phyloP scores from a whole-genome alignment of 176 grass and related monocot species.

The Triticum dicoccoides region DNA sequence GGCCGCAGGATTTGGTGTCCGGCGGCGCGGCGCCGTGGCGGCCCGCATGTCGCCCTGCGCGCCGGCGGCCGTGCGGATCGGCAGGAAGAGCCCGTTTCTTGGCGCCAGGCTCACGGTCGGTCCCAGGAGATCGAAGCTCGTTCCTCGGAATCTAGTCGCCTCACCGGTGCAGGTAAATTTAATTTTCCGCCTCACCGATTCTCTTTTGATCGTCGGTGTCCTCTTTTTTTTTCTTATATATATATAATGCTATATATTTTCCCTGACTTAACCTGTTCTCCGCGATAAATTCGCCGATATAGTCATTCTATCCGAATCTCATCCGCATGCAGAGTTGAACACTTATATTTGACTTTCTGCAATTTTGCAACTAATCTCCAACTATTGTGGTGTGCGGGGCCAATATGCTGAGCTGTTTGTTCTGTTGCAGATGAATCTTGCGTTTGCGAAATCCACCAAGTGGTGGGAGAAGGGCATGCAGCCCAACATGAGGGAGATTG shows the following conservation, averaged over 20 bases:
- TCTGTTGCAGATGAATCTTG: slow-evolving; percentile 54
- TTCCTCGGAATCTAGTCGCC: slow-evolving; percentile 30
- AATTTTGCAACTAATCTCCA: background rate
- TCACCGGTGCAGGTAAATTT: slow-evolving; percentile 55
- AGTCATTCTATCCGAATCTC: background rate
- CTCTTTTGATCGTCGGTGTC: background rate
- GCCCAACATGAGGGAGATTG: slow-evolving; percentile 84
- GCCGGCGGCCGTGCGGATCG: slow-evolving; percentile 39
- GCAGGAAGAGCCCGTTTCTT: slow-evolving; percentile 35
- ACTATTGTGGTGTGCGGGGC: background rate
- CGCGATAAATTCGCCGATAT: background rate
- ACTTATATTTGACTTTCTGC: background rate
- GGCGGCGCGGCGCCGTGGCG: slow-evolving; percentile 38
- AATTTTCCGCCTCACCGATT: background rate
- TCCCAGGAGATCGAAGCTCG: slow-evolving; percentile 35
- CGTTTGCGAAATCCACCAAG: slow-evolving; percentile 54
- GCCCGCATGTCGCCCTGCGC: slow-evolving; percentile 24
- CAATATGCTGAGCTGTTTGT: slow-evolving; percentile 7
- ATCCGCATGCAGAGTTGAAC: background rate
- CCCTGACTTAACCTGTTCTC: background rate
- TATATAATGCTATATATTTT: background rate
- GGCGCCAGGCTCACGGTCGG: slow-evolving; percentile 50
- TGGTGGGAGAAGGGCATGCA: slow-evolving; percentile 92
- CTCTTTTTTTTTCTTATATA: too few relatives aligned
- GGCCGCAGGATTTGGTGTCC: background rate